These are phyloP conservation scores for Botryotinia globosa DNA, from an alignment of 2,329 filamentous ascomycete genomes.

Conservation along the genomic window DNA sequence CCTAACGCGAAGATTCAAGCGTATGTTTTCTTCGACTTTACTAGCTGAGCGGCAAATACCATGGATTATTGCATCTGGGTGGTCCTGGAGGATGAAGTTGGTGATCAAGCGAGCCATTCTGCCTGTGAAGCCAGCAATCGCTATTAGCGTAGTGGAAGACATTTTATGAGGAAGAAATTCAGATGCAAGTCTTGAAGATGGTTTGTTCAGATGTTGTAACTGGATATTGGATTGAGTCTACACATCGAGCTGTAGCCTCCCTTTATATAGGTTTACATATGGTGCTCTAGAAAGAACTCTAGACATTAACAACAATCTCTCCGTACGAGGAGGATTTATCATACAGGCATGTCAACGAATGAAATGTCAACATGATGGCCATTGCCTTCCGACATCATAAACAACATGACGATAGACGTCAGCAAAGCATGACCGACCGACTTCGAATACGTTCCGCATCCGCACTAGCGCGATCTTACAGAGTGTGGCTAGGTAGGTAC, in stretches of 20 bases:
- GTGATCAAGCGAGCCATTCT: background rate
- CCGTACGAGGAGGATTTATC: background rate
- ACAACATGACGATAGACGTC: background rate
- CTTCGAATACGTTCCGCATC: background rate
- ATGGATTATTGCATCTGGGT: background rate
- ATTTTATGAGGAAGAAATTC: background rate
- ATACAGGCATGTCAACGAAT: background rate
- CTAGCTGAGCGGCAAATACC: background rate
- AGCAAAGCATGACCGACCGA: background rate
- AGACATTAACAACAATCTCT: background rate
- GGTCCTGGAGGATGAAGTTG: background rate
- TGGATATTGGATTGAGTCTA: too few relatives aligned
- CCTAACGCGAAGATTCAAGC: background rate
- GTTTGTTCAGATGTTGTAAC: background rate
- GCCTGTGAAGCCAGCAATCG: background rate
- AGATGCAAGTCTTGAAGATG: background rate
- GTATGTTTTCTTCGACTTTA: background rate
- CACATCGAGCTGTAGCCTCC: background rate
- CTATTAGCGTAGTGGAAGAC: background rate
- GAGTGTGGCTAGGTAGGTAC: background rate
- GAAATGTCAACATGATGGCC: background rate
- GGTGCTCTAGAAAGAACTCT: background rate
- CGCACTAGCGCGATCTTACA: background rate
- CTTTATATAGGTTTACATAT: background rate
- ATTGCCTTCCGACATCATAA: background rate